These are phyloP conservation scores for Favolaschia claudopus DNA, from an alignment of 768 basidiomycete species.

Conservation along the genomic window DNA sequence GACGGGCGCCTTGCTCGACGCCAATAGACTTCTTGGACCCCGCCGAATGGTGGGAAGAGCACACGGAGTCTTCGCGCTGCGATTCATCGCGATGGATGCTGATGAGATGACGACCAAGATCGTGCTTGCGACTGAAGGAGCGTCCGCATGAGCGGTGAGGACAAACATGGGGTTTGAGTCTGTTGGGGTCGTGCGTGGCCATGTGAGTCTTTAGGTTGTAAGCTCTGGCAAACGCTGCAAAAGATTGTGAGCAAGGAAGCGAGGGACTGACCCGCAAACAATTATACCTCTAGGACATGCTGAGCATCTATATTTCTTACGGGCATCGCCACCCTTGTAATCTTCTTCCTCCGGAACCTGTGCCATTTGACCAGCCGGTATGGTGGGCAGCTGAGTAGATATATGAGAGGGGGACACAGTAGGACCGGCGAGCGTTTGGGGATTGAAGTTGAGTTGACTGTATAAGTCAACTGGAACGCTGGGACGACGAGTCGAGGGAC, in stretches of 20 bases:
- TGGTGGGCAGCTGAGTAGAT: slow-evolving; percentile 55
- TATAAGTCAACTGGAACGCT: slow-evolving; percentile 55
- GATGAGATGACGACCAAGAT: slow-evolving; percentile 87
- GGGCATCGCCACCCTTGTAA: slow-evolving; percentile 62
- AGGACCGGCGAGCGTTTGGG: slow-evolving; percentile 46
- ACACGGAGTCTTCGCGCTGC: slow-evolving; percentile 45
- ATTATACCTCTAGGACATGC: slow-evolving; percentile 76
- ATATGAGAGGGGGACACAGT: slow-evolving; percentile 67
- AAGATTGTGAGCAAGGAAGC: slow-evolving; percentile 15
- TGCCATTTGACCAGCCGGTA: slow-evolving; percentile 52
- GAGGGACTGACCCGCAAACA: neutral
- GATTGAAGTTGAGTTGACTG: slow-evolving; percentile 58
- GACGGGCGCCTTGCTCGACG: slow-evolving; percentile 66
- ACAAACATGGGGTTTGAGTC: slow-evolving; percentile 89
- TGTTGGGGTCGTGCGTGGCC: slow-evolving; percentile 93
- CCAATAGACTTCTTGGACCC: slow-evolving; percentile 64
- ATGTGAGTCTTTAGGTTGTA: slow-evolving; percentile 97
- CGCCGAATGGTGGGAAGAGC: slow-evolving; percentile 48
- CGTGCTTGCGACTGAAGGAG: slow-evolving; percentile 94
- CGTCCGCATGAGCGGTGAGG: slow-evolving; percentile 86
- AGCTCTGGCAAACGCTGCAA: slow-evolving; percentile 85
- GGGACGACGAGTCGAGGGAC: slow-evolving; percentile 56
- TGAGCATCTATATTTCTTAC: slow-evolving; percentile 81
- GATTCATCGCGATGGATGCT: slow-evolving; percentile 79
- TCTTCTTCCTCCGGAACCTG: slow-evolving; percentile 52